phyloP scores from a whole-genome alignment of 371 early-diverging fungal genomes.

The Mortierella sp. region DNA sequence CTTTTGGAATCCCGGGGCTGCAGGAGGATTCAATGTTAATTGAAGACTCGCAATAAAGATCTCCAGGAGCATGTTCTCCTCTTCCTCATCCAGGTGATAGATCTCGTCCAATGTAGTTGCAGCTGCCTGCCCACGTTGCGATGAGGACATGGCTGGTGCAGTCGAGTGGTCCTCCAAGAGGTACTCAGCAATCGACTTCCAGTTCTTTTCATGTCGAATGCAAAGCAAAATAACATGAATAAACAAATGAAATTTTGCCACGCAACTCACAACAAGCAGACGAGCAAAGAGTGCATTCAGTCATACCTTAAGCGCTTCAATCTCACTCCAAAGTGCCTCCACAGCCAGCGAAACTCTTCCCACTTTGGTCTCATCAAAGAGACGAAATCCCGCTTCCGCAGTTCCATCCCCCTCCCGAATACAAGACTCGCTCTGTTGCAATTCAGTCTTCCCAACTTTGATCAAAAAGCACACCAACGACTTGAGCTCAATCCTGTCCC shows the following conservation, averaged over 20 bases:
- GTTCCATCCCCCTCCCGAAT: conserved; percentile 17
- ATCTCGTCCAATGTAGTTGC: conserved; percentile 42
- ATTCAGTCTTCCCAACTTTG: conserved; percentile 49
- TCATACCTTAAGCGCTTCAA: conserved; percentile 55
- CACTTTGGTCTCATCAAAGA: conserved; percentile 51
- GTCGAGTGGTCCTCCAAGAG: conserved; percentile 68
- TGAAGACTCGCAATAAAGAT: conserved; percentile 62
- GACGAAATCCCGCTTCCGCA: conserved; percentile 25
- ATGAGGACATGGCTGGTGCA: conserved; percentile 19
- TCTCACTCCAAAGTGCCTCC: conserved; percentile 68
- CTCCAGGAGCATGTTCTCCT: conserved; percentile 72
- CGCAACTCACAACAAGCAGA: not conserved
- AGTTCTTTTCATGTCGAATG: conserved; percentile 46
- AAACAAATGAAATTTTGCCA: not conserved
- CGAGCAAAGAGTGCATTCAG: not conserved
- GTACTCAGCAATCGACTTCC: conserved; percentile 68
- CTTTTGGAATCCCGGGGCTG: conserved; percentile 39
- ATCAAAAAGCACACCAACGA: conserved; percentile 67
- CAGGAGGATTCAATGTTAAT: conserved; percentile 50
- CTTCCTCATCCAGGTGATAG: conserved; percentile 68
- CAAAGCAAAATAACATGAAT: not conserved
- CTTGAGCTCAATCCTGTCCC: conserved; percentile 71
- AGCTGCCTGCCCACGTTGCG: conserved; percentile 22
- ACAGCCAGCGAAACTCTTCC: conserved; percentile 60
- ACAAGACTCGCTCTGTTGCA: conserved; percentile 16